Conservation (phyloP, 805 yeast species). For the Candida andamanensis region DNA sequence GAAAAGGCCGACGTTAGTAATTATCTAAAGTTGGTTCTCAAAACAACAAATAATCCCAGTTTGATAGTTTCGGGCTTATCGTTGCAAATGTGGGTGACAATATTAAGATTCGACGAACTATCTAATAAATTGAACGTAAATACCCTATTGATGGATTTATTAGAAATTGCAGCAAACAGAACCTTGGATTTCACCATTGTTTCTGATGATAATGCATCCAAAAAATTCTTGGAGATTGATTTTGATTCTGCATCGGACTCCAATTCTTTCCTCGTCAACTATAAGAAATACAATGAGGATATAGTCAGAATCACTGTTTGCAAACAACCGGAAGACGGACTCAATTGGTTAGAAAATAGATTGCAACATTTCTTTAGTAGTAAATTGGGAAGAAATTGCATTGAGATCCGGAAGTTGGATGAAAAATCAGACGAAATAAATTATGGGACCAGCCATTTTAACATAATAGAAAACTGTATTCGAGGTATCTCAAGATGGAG, state of each 20-base stretch:
- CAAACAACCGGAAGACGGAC: constrained; percentile 74
- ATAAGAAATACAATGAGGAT: constrained; percentile 82
- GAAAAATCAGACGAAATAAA: constrained; percentile 64
- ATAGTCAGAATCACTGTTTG: constrained; percentile 85
- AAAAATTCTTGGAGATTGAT: constrained; percentile 71
- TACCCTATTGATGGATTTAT: constrained; percentile 56
- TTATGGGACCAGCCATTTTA: constrained; percentile 75
- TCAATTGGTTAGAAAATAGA: constrained; percentile 74
- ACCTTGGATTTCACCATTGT: constrained; percentile 67
- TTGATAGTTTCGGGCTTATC: constrained; percentile 88
- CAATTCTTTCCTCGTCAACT: constrained; percentile 69
- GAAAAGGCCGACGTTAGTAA: constrained; percentile 57
- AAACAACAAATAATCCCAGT: constrained; percentile 79
- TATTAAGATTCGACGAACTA: constrained; percentile 75
- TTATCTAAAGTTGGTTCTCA: constrained; percentile 69
- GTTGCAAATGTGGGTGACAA: constrained; percentile 89
- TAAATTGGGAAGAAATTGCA: constrained; percentile 58
- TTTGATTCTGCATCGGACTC: constrained; percentile 84
- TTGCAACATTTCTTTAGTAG: constrained; percentile 70
- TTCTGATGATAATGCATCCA: constrained; percentile 59
- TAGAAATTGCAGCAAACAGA: constrained; percentile 74
- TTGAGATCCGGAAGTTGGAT: constrained; percentile 49
- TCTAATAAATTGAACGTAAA: constrained; percentile 53
- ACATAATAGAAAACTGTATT: constrained; percentile 81
- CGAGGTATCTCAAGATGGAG: constrained; percentile 95